Conservation (phyloP, 108 stramenopile species). For the Skeletonema menzelii region DNA sequence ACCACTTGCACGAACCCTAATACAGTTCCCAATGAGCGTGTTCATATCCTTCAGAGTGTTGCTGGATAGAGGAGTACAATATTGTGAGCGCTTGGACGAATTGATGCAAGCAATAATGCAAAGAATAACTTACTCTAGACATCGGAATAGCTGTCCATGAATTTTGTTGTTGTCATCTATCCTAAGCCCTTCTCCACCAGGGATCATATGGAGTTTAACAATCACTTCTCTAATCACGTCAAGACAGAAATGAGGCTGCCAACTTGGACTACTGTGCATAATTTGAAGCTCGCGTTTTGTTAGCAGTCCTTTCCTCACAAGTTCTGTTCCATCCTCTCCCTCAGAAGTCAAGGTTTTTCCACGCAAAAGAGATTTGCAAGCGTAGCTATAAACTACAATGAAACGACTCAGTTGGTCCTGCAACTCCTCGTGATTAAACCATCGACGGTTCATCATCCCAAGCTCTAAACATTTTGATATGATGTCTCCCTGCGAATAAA, state of each 20-base stretch:
- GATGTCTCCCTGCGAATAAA: background rate
- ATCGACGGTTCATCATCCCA: background rate
- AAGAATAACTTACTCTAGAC: background rate
- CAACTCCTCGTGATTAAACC: background rate
- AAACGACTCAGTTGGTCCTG: background rate
- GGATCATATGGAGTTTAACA: background rate
- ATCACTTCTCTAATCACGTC: background rate
- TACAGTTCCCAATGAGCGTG: background rate
- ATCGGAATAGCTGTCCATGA: background rate
- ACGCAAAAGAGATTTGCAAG: background rate
- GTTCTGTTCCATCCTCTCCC: background rate
- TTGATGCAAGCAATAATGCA: no score
- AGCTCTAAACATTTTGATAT: background rate
- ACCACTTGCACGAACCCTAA: background rate
- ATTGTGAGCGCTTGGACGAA: no score
- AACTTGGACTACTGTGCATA: background rate
- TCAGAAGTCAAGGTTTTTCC: background rate
- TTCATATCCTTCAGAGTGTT: background rate
- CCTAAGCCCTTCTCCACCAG: background rate
- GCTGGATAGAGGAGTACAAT: background rate
- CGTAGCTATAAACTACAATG: background rate
- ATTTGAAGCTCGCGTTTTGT: background rate
- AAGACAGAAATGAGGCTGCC: background rate
- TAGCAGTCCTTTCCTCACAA: background rate
- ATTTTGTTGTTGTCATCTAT: background rate